Evolutionary conservation across 768 basidiomycete genomes (phyloP).

Genomic region (Lactarius evosmus): DNA sequence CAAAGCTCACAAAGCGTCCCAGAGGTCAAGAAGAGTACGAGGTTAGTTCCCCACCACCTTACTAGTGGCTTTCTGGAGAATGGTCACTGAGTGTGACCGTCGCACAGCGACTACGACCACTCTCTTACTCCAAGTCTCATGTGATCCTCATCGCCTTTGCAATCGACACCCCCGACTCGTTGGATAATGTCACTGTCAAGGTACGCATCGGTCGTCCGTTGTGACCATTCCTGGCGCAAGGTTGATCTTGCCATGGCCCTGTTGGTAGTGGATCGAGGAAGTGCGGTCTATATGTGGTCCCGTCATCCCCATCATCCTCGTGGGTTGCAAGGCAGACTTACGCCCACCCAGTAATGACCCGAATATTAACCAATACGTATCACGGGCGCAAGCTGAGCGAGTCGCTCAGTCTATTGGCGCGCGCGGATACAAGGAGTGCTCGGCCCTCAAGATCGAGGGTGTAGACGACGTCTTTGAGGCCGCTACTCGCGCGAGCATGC

Average conservation of each 20-base stretch:
- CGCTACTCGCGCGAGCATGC: slow-evolving; percentile 93
- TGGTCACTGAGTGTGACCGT: slow-evolving; percentile 14
- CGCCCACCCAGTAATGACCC: slow-evolving; percentile 56
- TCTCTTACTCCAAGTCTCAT: slow-evolving; percentile 98
- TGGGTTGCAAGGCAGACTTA: slow-evolving; percentile 94
- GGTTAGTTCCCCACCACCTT: slow-evolving; percentile 42
- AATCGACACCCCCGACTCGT: slow-evolving; percentile 92
- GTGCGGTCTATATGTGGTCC: slow-evolving; percentile 95
- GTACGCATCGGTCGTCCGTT: slow-evolving; percentile 38
- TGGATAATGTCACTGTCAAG: slow-evolving; percentile 94
- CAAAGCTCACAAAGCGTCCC: slow-evolving; percentile 26
- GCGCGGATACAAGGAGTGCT: slow-evolving; percentile 92
- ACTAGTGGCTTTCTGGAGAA: neutral
- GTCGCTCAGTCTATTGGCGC: slow-evolving; percentile 86
- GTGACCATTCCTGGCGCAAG: neutral
- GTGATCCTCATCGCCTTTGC: slow-evolving; percentile 98
- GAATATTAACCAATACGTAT: slow-evolving; percentile 56
- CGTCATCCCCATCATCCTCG: slow-evolving; percentile 88
- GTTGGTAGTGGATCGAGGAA: slow-evolving; percentile 91
- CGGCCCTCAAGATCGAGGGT: slow-evolving; percentile 83
- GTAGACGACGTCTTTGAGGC: slow-evolving; percentile 98
- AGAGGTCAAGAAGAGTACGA: slow-evolving; percentile 99
- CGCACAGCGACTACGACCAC: slow-evolving; percentile 79
- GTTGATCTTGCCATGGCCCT: neutral
- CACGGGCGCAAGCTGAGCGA: slow-evolving; percentile 76